Percentiles rank a stretch among this genome's conserved stretches.
Evolutionary conservation across 129 eudicot genomes (phyloP).

Genomic region (Heracleum sosnowskyi): DNA sequence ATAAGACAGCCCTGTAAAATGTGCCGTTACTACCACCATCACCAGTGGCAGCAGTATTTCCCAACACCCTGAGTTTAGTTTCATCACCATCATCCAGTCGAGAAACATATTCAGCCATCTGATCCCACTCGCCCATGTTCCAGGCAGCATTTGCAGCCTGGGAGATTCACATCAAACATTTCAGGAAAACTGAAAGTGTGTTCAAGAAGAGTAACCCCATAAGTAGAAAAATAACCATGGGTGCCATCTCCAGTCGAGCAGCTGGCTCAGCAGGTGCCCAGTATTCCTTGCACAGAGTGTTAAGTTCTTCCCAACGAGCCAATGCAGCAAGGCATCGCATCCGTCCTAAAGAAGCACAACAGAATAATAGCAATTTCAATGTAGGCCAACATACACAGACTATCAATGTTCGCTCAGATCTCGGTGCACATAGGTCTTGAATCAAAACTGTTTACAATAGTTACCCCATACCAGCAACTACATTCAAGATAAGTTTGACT

Average conservation of each 20-base stretch:
- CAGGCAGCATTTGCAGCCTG: conserved; percentile 99
- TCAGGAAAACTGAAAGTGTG: conserved; percentile 3
- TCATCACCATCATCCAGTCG: conserved; percentile 97
- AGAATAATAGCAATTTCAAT: not conserved
- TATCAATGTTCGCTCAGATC: not conserved
- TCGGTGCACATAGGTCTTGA: not conserved
- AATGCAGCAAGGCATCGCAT: conserved; percentile 99
- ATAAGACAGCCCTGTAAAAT: conserved; percentile 80
- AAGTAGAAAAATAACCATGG: conserved; percentile 52
- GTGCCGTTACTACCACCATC: conserved; percentile 97
- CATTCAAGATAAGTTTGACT: not conserved
- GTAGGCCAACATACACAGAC: not conserved
- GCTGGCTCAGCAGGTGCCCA: conserved; percentile 99
- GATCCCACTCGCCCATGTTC: conserved; percentile 99
- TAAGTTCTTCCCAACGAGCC: conserved; percentile 99
- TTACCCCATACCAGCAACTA: not conserved
- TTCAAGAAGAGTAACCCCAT: conserved; percentile 6
- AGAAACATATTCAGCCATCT: conserved; percentile 94
- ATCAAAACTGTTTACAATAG: not conserved
- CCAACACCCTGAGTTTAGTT: conserved; percentile 68
- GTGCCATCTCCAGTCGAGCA: conserved; percentile 98
- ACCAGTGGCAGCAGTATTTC: conserved; percentile 84
- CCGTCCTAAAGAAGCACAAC: conserved; percentile 38
- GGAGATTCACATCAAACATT: conserved; percentile 10
- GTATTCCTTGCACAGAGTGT: conserved; percentile 80